Conservation (phyloP, 129 eudicot genomes). For the Kitagawia praeruptora region DNA sequence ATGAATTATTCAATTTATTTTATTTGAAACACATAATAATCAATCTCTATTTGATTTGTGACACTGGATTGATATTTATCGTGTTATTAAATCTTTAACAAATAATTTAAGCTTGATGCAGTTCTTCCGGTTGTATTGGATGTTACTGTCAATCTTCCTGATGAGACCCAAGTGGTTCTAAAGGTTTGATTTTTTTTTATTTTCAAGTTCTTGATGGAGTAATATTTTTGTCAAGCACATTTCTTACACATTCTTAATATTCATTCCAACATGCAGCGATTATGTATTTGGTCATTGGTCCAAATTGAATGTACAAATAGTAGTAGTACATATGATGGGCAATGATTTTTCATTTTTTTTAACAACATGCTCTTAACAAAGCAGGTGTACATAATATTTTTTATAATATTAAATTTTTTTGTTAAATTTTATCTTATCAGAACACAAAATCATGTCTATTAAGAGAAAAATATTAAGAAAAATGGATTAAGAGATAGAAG, state of each 20-base stretch:
- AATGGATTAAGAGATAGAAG: no score
- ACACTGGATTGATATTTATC: neutral
- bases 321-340: no score
- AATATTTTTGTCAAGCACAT: no score
- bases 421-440: no score
- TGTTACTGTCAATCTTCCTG: constrained; percentile 75
- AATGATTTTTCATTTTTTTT: no score
- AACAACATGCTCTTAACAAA: no score
- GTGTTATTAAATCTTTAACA: neutral
- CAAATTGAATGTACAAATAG: neutral
- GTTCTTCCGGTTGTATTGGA: constrained; percentile 96
- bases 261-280: neutral
- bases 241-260: neutral
- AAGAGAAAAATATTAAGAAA: no score
- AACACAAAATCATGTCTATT: no score
- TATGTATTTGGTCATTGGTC: neutral
- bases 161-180: constrained; percentile 74
- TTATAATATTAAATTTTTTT: no score
- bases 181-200: constrained; percentile 49
- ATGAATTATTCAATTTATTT: neutral
- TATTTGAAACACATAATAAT: neutral
- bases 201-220: no score
- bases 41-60: neutral
- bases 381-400: no score
- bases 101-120: constrained; percentile 21